Evolutionary conservation across 2,329 filamentous ascomycete genomes (phyloP).

Genomic region (Macrophomina tecta): DNA sequence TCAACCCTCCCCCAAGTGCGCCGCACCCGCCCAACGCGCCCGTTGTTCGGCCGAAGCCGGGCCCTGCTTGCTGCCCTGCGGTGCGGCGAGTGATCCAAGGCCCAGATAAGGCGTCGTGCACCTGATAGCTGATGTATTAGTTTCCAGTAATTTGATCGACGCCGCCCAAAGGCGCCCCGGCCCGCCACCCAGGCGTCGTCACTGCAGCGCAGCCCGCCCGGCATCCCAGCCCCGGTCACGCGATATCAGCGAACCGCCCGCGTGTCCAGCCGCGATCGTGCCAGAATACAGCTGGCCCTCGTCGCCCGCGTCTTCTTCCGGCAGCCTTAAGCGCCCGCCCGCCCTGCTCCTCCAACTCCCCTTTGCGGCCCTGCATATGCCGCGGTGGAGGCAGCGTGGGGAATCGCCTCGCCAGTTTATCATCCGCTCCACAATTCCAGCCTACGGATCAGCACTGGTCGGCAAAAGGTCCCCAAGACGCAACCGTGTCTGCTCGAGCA

Average conservation of each 20-base stretch:
- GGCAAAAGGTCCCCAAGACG: not conserved
- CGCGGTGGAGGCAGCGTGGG: not conserved
- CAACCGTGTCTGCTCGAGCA: not conserved
- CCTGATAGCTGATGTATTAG: constrained; percentile 18
- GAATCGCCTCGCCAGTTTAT: not conserved
- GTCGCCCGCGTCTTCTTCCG: no score
- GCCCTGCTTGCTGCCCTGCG: not conserved
- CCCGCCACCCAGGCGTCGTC: not conserved
- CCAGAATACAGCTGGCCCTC: no score
- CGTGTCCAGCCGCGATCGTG: no score
- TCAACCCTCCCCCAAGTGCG: not conserved
- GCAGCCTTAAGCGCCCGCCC: not conserved
- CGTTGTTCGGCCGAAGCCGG: constrained; percentile 9
- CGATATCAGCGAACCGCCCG: not conserved
- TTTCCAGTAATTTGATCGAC: constrained; percentile 18
- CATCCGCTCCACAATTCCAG: not conserved
- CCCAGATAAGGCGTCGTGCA: constrained; percentile 2
- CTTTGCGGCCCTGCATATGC: not conserved
- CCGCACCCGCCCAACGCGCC: not conserved
- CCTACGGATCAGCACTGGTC: not conserved
- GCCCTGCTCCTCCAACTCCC: not conserved
- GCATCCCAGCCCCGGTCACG: not conserved
- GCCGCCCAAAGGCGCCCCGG: not conserved
- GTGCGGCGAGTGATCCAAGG: not conserved
- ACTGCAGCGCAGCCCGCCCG: not conserved